Evolutionary conservation across 1,284 basidiomycete species (phyloP).

Genomic region (Trichosporon sp.): DNA sequence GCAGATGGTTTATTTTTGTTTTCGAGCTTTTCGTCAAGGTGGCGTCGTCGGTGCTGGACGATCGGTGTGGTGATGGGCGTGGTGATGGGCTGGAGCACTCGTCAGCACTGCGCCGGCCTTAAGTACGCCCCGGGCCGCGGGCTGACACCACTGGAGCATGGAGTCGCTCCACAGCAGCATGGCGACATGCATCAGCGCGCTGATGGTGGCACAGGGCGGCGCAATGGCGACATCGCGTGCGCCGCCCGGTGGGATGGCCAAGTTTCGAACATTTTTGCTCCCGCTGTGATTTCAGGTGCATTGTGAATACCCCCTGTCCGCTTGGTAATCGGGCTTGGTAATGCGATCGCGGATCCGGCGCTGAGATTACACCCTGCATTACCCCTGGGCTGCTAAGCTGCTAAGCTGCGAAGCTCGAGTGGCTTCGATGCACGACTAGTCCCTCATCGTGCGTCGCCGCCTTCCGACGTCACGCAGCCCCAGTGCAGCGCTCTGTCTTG

Average conservation of each 20-base stretch:
- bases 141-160: not conserved
- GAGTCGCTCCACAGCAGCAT: no score
- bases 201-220: not conserved
- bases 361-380: not conserved
- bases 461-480: not conserved
- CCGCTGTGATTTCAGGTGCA: not conserved
- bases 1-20: not conserved
- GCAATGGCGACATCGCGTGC: not conserved
- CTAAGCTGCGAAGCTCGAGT: not conserved
- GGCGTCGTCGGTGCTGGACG: not conserved
- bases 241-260: not conserved
- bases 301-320: not conserved
- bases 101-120: not conserved
- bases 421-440: not conserved
- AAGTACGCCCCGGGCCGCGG: no score
- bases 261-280: not conserved
- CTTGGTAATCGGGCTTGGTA: not conserved
- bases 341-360: not conserved
- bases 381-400: no score
- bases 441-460: not conserved
- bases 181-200: not conserved
- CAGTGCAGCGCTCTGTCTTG: not conserved
- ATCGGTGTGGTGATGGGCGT: no score
- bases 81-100: not conserved
- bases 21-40: not conserved